These are phyloP conservation scores for Podospora tetraspora DNA, from an alignment of 495 filamentous ascomycete species.

Conservation along the genomic window DNA sequence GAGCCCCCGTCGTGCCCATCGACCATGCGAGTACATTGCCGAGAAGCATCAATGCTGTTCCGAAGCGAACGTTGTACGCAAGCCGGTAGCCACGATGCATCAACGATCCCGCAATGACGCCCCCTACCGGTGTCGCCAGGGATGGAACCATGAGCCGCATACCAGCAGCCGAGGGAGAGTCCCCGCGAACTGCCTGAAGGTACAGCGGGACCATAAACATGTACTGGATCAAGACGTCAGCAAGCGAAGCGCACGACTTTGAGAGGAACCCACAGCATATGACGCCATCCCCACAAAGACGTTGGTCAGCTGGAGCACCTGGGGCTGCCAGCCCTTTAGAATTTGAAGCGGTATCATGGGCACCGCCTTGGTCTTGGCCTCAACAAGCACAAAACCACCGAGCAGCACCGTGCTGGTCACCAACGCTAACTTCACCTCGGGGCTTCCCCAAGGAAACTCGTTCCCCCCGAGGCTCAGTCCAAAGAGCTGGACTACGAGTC, in stretches of 20 bases:
- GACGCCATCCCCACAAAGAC: slow-evolving; percentile 58
- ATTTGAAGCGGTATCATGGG: slow-evolving; percentile 58
- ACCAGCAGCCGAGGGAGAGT: slow-evolving; percentile 56
- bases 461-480: slow-evolving; percentile 59
- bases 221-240: slow-evolving; percentile 40
- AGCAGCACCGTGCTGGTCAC: slow-evolving; percentile 48
- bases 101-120: slow-evolving; percentile 53
- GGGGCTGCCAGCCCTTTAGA: slow-evolving; percentile 48
- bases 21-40: slow-evolving; percentile 53
- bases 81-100: slow-evolving; percentile 61
- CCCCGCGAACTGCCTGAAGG: slow-evolving; percentile 58
- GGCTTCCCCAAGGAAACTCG: slow-evolving; percentile 52
- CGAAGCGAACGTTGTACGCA: slow-evolving; percentile 49
- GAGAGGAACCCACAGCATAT: slow-evolving; percentile 48
- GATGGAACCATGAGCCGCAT: slow-evolving; percentile 55
- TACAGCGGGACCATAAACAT: slow-evolving; percentile 61
- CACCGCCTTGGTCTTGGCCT: slow-evolving; percentile 54
- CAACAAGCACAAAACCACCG: slow-evolving; percentile 47
- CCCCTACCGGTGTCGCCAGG: slow-evolving; percentile 55
- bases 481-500: slow-evolving; percentile 51
- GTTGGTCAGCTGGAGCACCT: slow-evolving; percentile 54
- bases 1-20: slow-evolving; percentile 48
- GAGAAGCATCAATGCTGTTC: slow-evolving; percentile 54
- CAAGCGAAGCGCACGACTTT: background rate
- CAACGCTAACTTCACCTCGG: slow-evolving; percentile 46